Evolutionary conservation across 768 basidiomycete genomes (phyloP).

Genomic region (Chlorophyllum brunneum): DNA sequence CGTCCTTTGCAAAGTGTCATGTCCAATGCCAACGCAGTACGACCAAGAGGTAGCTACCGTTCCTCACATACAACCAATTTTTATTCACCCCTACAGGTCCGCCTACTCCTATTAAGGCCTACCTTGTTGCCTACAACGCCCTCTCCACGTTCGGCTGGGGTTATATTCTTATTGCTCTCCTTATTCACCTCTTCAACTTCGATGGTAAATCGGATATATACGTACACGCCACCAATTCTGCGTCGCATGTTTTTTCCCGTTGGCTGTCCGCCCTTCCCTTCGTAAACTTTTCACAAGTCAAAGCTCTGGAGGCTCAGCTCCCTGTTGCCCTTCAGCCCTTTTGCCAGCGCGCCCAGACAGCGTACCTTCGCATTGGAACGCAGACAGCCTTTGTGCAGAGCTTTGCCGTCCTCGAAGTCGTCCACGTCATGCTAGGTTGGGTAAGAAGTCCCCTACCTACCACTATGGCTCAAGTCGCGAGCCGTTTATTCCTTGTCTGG

Average conservation of each 20-base stretch:
- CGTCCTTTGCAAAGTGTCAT: neutral
- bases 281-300: constrained; percentile 20
- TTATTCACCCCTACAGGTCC: constrained; percentile 15
- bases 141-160: constrained; percentile 74
- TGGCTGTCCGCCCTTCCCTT: constrained; percentile 32
- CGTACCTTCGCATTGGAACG: constrained; percentile 58
- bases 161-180: constrained; percentile 56
- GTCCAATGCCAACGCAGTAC: neutral
- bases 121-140: constrained; percentile 78
- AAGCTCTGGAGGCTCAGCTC: constrained; percentile 31
- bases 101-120: constrained; percentile 38
- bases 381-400: constrained; percentile 76
- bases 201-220: constrained; percentile 33
- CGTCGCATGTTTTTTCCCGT: constrained; percentile 34
- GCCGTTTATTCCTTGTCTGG: constrained; percentile 84
- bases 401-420: constrained; percentile 76
- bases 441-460: constrained; percentile 76
- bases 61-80: neutral
- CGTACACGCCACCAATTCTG: constrained; percentile 21
- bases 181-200: constrained; percentile 45
- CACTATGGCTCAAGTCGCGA: constrained; percentile 76
- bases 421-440: constrained; percentile 75
- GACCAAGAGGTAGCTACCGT: neutral
- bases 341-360: constrained; percentile 49
- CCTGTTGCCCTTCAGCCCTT: constrained; percentile 39